phyloP scores from a whole-genome alignment of 768 basidiomycete genomes.

The Agaricus blazei region DNA sequence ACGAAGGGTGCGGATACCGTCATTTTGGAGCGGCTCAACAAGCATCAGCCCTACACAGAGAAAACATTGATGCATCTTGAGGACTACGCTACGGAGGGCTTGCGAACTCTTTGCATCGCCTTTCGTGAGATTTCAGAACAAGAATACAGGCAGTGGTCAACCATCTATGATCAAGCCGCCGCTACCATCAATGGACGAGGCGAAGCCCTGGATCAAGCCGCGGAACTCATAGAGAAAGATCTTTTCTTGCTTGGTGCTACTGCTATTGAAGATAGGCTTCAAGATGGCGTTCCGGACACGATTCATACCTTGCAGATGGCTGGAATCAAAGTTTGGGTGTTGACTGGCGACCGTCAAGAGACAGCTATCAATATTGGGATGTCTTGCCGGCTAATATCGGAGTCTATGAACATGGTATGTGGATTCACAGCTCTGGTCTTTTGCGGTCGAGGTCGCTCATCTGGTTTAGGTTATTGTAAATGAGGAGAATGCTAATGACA shows the following conservation, averaged over 20 bases:
- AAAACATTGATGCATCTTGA: conserved; percentile 88
- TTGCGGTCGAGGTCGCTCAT: not conserved
- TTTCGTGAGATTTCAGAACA: conserved; percentile 88
- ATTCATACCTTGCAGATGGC: conserved; percentile 98
- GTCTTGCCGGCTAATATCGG: conserved; percentile 94
- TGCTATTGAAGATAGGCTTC: conserved; percentile 97
- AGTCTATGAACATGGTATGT: conserved; percentile 94
- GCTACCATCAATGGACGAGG: conserved; percentile 93
- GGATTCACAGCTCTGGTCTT: not conserved
- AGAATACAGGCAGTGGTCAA: conserved; percentile 87
- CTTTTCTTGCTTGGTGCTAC: conserved; percentile 92
- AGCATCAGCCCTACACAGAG: conserved; percentile 80
- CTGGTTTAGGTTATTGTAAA: conserved; percentile 82
- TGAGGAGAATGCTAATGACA: conserved; percentile 77
- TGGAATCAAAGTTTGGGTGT: conserved; percentile 98
- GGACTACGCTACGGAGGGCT: conserved; percentile 95
- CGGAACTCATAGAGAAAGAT: conserved; percentile 94
- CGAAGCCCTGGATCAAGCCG: conserved; percentile 90
- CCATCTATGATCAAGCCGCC: conserved; percentile 88
- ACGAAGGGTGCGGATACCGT: conserved; percentile 99
- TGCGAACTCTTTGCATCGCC: conserved; percentile 94
- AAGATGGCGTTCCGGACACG: conserved; percentile 97
- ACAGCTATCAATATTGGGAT: conserved; percentile 99
- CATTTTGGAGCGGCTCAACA: conserved; percentile 88
- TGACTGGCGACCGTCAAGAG: conserved; percentile 97